Evolutionary conservation across 352 stramenopile genomes (phyloP).

Genomic region (Elongisporangium senticosum): DNA sequence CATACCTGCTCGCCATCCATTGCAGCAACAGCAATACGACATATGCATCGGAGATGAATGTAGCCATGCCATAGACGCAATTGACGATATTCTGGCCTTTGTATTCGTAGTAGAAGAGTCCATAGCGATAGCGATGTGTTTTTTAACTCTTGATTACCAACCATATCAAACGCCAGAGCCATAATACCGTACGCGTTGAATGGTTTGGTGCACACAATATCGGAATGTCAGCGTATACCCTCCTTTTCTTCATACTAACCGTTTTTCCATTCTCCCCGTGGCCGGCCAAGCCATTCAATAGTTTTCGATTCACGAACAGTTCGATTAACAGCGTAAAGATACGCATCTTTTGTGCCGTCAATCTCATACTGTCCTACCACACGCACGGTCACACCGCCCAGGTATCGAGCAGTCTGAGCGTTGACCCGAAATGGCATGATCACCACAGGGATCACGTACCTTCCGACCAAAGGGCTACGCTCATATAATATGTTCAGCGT

Average conservation of each 20-base stretch:
- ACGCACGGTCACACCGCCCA: too few species aligned
- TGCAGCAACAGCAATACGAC: slow-evolving; percentile 1
- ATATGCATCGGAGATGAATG: slow-evolving; percentile 3
- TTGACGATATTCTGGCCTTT: too few species aligned
- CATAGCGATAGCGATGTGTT: not conserved
- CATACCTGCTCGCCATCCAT: not conserved
- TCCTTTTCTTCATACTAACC: slow-evolving; percentile 6
- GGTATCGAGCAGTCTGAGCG: too few species aligned
- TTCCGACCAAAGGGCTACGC: slow-evolving; percentile 4
- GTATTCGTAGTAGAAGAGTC: not conserved
- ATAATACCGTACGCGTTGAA: too few species aligned
- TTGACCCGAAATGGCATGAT: too few species aligned
- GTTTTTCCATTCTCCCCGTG: slow-evolving; percentile 1
- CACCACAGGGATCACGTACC: slow-evolving; percentile 6
- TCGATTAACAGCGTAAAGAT: slow-evolving; percentile 8
- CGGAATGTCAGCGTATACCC: slow-evolving; percentile 2
- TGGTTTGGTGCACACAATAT: not conserved
- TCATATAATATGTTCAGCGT: slow-evolving; percentile 9
- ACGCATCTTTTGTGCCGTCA: too few species aligned
- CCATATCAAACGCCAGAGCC: too few species aligned
- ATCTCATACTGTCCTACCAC: too few species aligned
- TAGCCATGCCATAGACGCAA: slow-evolving; percentile 2
- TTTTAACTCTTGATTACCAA: too few species aligned
- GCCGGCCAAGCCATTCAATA: slow-evolving; percentile 22
- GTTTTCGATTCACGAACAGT: slow-evolving; percentile 24